Conservation (phyloP, 2,329 filamentous ascomycete genomes). For the Cercospora sp. region DNA sequence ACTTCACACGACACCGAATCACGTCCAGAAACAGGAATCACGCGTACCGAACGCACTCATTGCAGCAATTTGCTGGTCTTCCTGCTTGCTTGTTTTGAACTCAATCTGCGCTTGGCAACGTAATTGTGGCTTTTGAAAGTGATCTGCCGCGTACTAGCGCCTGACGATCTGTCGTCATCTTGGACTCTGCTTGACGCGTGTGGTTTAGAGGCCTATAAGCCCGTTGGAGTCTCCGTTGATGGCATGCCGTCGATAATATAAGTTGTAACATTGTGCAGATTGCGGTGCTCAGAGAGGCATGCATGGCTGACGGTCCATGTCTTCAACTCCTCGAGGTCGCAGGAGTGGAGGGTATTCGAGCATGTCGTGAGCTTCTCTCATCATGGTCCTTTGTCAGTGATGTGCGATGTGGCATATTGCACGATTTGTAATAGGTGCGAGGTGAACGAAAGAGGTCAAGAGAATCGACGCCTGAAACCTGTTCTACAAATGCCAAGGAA, state of each 20-base stretch:
- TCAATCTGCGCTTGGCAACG: conserved; percentile 1
- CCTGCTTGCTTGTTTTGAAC: neutral
- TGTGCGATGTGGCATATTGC: neutral
- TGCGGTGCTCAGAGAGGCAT: neutral
- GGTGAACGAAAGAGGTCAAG: neutral
- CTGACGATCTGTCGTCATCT: neutral
- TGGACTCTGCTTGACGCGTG: neutral
- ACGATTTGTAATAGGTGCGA: neutral
- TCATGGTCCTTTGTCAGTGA: neutral
- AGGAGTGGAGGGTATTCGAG: neutral
- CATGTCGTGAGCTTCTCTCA: neutral
- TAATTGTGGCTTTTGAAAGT: conserved; percentile 2
- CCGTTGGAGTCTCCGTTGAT: neutral
- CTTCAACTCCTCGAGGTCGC: neutral
- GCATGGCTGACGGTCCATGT: neutral
- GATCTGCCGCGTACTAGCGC: neutral
- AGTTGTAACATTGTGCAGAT: neutral
- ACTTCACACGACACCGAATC: neutral
- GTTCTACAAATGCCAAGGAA: neutral
- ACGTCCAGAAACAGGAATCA: neutral
- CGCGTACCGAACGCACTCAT: neutral
- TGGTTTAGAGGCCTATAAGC: neutral
- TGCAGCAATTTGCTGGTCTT: neutral
- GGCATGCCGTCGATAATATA: neutral
- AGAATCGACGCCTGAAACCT: neutral